Percentiles rank a stretch among this genome's conserved stretches.
These are phyloP conservation scores for Chlamydomonas reinhardtii DNA, from an alignment of 163 green algal genomes.

Conservation along the genomic window DNA sequence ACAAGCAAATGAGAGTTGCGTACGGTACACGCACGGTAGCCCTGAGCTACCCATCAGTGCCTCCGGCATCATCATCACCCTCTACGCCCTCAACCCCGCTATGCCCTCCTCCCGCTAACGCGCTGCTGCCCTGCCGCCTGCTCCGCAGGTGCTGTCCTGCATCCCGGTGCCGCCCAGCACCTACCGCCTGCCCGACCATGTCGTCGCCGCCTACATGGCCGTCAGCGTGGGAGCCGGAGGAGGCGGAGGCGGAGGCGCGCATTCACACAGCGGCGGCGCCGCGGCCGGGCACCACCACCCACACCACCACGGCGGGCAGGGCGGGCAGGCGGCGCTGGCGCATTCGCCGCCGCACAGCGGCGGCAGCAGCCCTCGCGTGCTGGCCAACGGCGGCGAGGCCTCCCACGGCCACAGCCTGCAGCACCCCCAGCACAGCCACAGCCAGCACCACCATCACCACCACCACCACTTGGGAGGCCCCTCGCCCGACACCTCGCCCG, in stretches of 20 bases:
- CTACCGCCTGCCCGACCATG: slow-evolving; percentile 30
- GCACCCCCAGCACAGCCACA: no score
- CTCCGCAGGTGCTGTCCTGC: slow-evolving; percentile 38
- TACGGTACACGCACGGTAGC: no score
- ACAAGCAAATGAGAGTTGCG: no score
- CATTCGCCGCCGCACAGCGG: slow-evolving; percentile 21
- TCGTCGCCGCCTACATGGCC: slow-evolving; percentile 31
- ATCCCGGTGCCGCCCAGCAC: slow-evolving; percentile 29
- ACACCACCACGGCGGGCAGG: not conserved
- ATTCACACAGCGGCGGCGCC: not conserved
- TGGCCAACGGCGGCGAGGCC: not conserved
- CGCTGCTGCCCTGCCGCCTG: no score
- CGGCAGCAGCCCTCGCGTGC: not conserved
- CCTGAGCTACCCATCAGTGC: no score
- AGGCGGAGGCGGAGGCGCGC: not conserved
- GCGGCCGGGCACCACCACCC: not conserved
- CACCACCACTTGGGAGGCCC: not conserved
- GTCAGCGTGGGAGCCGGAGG: not conserved
- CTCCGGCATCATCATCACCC: no score
- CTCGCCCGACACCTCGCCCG: slow-evolving; percentile 22
- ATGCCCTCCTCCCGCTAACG: no score
- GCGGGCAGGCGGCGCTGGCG: not conserved
- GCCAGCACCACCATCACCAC: not conserved
- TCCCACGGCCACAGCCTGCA: no score
- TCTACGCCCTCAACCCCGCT: no score